Evolutionary conservation across 2,329 filamentous ascomycete species (phyloP).

Genomic region (Aspergillus persii): DNA sequence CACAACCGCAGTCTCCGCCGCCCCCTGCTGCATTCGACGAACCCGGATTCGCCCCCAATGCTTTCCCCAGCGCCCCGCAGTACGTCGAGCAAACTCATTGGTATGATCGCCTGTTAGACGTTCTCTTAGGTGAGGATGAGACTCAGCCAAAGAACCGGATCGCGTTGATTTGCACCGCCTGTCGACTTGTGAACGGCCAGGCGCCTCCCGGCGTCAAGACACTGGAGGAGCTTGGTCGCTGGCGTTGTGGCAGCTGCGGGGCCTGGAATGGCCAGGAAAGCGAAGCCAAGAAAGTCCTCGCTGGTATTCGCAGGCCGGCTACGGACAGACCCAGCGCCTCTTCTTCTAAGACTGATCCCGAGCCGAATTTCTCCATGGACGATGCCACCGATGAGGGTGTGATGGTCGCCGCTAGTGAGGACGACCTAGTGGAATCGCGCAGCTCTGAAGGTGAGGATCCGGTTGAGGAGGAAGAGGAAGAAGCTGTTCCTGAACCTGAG

Average conservation of each 20-base stretch:
- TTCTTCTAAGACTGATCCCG: constrained; percentile 18
- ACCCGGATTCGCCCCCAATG: constrained; percentile 49
- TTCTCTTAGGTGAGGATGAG: constrained; percentile 92
- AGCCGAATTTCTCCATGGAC: constrained; percentile 18
- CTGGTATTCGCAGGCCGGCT: constrained; percentile 52
- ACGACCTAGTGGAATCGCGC: constrained; percentile 24
- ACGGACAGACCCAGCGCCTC: constrained; percentile 23
- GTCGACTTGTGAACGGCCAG: constrained; percentile 90
- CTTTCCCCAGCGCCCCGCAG: constrained; percentile 38
- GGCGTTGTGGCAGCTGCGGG: constrained; percentile 86
- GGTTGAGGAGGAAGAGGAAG: constrained; percentile 13
- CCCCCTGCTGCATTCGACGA: constrained; percentile 31
- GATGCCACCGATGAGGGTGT: constrained; percentile 28
- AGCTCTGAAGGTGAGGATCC: constrained; percentile 21
- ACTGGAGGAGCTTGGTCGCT: constrained; percentile 76
- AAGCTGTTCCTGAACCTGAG: constrained; percentile 9
- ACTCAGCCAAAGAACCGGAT: constrained; percentile 87
- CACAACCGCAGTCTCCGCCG: constrained; percentile 13
- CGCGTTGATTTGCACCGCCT: constrained; percentile 77
- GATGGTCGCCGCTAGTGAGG: constrained; percentile 26
- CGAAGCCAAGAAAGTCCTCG: constrained; percentile 70
- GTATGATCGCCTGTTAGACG: constrained; percentile 93
- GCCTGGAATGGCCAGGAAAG: constrained; percentile 78
- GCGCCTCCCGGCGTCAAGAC: constrained; percentile 81
- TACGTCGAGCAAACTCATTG: constrained; percentile 60